Conservation (phyloP, 1,139 yeast species). For the Saccharomyces hybrid region DNA sequence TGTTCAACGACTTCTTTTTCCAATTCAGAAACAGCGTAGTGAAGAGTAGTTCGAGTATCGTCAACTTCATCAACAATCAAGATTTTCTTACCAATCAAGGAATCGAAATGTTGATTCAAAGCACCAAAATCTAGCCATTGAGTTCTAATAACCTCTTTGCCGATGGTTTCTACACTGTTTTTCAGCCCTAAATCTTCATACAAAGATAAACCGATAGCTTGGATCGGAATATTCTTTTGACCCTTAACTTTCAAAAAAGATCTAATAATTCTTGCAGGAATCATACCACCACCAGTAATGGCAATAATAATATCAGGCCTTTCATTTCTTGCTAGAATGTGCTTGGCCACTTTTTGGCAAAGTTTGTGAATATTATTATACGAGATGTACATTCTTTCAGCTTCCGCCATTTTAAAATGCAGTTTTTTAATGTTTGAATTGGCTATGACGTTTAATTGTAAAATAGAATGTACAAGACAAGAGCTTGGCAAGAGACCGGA, state of each 20-base stretch:
- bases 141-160: slow-evolving; percentile 83
- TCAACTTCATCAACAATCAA: slow-evolving; percentile 91
- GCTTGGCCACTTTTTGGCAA: slow-evolving; percentile 76
- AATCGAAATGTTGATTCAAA: slow-evolving; percentile 47
- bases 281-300: slow-evolving; percentile 89
- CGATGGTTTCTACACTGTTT: slow-evolving; percentile 55
- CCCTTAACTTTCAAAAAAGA: slow-evolving; percentile 84
- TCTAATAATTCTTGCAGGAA: slow-evolving; percentile 91
- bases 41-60: slow-evolving; percentile 91
- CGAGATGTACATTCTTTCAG: slow-evolving; percentile 66
- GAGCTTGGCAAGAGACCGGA: neutral
- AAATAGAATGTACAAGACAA: neutral
- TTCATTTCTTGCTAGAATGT: slow-evolving; percentile 51
- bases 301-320: slow-evolving; percentile 87
- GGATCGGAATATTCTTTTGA: slow-evolving; percentile 81
- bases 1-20: slow-evolving; percentile 70
- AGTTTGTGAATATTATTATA: slow-evolving; percentile 91
- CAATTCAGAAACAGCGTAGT: slow-evolving; percentile 82
- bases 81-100: slow-evolving; percentile 72
- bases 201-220: slow-evolving; percentile 86
- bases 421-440: neutral
- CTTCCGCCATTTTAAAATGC: slow-evolving; percentile 9
- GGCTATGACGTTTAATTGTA: too few relatives aligned
- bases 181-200: slow-evolving; percentile 74
- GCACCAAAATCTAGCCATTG: slow-evolving; percentile 88